Percentiles rank a stretch among this genome's conserved stretches.
Evolutionary conservation across 139 green algal species (phyloP).

Genomic region (Edaphochlamys debaryana): DNA sequence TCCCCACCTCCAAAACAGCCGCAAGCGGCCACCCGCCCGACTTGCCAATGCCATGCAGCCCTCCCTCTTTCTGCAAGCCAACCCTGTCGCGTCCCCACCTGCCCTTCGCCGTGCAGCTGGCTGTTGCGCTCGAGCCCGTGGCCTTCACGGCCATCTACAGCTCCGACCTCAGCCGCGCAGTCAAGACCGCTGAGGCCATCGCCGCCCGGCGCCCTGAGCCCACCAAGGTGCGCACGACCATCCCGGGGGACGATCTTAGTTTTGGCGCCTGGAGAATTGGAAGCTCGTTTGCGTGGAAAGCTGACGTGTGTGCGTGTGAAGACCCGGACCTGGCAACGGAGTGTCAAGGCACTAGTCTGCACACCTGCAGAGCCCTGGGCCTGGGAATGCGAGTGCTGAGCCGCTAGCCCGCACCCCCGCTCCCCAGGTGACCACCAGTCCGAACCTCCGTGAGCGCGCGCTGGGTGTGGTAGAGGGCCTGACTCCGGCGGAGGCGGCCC

Average conservation of each 20-base stretch:
- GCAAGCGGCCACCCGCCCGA: too few relatives aligned
- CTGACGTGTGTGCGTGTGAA: not conserved
- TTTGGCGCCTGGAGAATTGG: too few relatives aligned
- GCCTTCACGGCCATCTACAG: conserved; percentile 7
- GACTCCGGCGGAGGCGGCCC: not conserved
- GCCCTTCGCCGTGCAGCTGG: not conserved
- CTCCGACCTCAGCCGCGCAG: conserved; percentile 15
- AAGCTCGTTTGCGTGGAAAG: too few relatives aligned
- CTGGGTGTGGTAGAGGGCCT: conserved; percentile 35
- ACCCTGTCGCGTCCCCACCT: too few relatives aligned
- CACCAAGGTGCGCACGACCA: not conserved
- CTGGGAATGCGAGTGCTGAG: not conserved
- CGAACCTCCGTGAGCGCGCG: conserved; percentile 2
- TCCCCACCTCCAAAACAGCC: too few relatives aligned
- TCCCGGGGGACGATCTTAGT: too few relatives aligned
- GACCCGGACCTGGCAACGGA: too few relatives aligned
- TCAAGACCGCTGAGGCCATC: conserved; percentile 9
- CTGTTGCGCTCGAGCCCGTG: not conserved
- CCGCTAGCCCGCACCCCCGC: too few relatives aligned
- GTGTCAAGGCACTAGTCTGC: too few relatives aligned
- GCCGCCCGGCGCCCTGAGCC: not conserved
- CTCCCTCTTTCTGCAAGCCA: too few relatives aligned
- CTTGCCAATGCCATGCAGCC: too few relatives aligned
- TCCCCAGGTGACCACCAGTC: not conserved
- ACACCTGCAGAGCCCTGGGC: too few relatives aligned